Evolutionary conservation across 1,284 basidiomycete genomes (phyloP).

Genomic region (Ganoderma boninense): DNA sequence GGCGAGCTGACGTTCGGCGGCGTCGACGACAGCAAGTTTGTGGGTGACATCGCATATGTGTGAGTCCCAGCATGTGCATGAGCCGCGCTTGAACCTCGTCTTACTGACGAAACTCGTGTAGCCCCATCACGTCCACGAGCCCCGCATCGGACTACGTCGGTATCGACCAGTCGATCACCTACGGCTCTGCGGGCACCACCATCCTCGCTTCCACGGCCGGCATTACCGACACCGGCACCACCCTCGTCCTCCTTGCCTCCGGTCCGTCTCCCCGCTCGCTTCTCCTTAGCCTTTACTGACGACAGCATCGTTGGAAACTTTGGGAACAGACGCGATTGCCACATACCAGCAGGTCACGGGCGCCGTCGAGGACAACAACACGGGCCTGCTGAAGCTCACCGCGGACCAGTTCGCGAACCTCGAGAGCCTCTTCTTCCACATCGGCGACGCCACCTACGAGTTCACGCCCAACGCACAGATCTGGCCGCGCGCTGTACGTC

Average conservation of each 20-base stretch:
- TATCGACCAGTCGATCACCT: conserved; percentile 57
- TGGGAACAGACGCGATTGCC: conserved; percentile 4
- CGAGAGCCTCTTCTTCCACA: conserved; percentile 32
- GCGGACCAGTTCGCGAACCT: conserved; percentile 33
- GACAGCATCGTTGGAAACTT: not conserved
- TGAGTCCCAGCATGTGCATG: not conserved
- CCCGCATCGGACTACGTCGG: conserved; percentile 60
- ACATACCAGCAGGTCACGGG: conserved; percentile 35
- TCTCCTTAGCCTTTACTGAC: not conserved
- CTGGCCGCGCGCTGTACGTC: conserved; percentile 18
- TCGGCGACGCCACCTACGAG: conserved; percentile 3
- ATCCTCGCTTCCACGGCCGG: conserved; percentile 37
- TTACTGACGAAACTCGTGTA: not conserved
- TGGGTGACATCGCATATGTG: conserved; percentile 41
- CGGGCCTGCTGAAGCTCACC: conserved; percentile 37
- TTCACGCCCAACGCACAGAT: conserved; percentile 20
- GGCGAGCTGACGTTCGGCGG: conserved; percentile 51
- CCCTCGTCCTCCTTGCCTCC: conserved; percentile 48
- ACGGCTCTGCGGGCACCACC: conserved; percentile 40
- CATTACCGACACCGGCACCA: conserved; percentile 41
- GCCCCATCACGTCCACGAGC: conserved; percentile 53
- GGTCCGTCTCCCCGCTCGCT: conserved; percentile 29
- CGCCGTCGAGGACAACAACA: conserved; percentile 30
- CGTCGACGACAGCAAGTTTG: conserved; percentile 54
- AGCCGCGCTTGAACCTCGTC: not conserved